Conservation (phyloP, 2,329 filamentous ascomycete species). For the Colletotrichum limetticola region DNA sequence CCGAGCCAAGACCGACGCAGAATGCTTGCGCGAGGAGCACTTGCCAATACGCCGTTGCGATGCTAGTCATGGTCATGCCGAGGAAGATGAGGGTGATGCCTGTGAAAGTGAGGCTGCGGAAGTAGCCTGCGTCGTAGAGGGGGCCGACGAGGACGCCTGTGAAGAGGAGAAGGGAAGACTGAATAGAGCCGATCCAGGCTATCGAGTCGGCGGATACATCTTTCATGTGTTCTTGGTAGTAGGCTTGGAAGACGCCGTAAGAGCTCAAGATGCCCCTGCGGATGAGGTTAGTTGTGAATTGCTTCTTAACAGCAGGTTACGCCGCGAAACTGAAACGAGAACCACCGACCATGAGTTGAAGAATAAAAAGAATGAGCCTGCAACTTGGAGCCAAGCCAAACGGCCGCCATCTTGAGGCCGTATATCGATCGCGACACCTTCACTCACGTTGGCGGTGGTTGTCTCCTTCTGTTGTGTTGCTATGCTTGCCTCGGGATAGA, state of each 20-base stretch:
- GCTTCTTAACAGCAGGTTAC: background rate
- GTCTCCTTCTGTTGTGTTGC: background rate
- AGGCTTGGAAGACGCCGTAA: constrained; percentile 49
- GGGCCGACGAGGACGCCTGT: constrained; percentile 50
- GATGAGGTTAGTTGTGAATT: background rate
- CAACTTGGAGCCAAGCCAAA: constrained; percentile 49
- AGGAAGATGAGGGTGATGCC: constrained; percentile 49
- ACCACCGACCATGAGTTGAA: constrained; percentile 47
- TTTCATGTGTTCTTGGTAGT: constrained; percentile 43
- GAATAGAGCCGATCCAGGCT: constrained; percentile 48
- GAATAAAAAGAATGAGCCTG: constrained; percentile 46
- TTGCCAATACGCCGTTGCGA: constrained; percentile 53
- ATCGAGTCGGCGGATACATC: constrained; percentile 41
- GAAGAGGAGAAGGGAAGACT: constrained; percentile 49
- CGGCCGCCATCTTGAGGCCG: constrained; percentile 41
- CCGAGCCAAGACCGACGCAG: constrained; percentile 54
- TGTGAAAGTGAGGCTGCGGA: constrained; percentile 42
- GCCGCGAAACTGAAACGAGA: background rate
- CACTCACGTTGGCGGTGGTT: background rate
- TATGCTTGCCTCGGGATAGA: background rate
- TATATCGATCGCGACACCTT: background rate
- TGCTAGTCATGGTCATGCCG: constrained; percentile 51
- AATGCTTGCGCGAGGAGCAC: constrained; percentile 54
- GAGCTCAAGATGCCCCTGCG: constrained; percentile 47
- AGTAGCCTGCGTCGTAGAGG: constrained; percentile 52